Evolutionary conservation across 768 basidiomycete species (phyloP), one percentile per base, ranked within the genome.

Genomic region (Termitomyces sp.): DNA sequence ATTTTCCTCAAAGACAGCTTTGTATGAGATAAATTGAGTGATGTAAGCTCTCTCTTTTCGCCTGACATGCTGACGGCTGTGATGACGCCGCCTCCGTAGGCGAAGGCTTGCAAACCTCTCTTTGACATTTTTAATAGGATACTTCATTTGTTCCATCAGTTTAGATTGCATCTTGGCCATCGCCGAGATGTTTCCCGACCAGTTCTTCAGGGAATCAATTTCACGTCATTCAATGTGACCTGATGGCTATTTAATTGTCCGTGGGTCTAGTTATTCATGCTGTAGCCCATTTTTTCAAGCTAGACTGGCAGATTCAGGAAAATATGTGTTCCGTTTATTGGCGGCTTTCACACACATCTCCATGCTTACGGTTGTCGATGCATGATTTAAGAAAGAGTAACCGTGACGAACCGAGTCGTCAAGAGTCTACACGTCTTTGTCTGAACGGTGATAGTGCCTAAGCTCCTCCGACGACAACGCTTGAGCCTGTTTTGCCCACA

Each of bases 1-100:
- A 23, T 23, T 8, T 36, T 9, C n/a, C 28, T 18, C 57, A 20
- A 64, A 88, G 86, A 80, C 85, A 72, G 79, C 36, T 12, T 84
- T 86, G 7, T 84, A 88, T 66, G 82, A 88, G 63, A 88, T 84
- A 84, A 89, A 89, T 64, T 75, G 84, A 68, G 82, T 84, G 38
- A 89, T 89, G 86, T 81, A 66, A 26, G 80, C 70, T 12, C 44
- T 30, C n/a, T 7, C 57, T 38, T 43, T 14, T 28, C 14, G 13
- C 14, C 36, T n/a, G 16, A 16, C 18, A 33, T 26, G 47, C n/a
- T 48, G 57, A 32, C 49, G 56, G 41, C 26, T 12, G 33, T 50
- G 84, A 83, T 35, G 35, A 35, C 35, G 1, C 10, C 35, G 35
- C 9, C 35, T 35, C 35, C 8, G 8, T 10, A 35, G 35, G 35